Percentiles rank a stretch among this genome's conserved stretches.
Evolutionary conservation across 2,329 filamentous ascomycete species (phyloP).

Genomic region (Pyricularia sp.): DNA sequence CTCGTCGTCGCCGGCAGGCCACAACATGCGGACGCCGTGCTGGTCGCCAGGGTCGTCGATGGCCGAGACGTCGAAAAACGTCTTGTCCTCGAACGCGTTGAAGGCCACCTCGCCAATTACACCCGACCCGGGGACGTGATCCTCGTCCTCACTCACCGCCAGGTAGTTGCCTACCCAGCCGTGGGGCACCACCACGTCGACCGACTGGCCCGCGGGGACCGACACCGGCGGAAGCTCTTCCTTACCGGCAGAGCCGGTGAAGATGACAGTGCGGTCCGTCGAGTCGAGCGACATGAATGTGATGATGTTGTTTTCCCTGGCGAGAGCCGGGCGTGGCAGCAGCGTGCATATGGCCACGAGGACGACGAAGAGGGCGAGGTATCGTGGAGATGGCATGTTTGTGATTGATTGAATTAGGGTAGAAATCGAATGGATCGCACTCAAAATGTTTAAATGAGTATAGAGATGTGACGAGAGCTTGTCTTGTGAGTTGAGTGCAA

Average conservation of each 20-base stretch:
- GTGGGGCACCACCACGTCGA: slow-evolving; percentile 23
- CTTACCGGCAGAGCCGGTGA: slow-evolving; percentile 33
- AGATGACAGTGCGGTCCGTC: slow-evolving; percentile 37
- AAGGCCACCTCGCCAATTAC: slow-evolving; percentile 27
- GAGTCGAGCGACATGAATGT: slow-evolving; percentile 51
- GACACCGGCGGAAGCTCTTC: slow-evolving; percentile 25
- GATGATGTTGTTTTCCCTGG: slow-evolving; percentile 27
- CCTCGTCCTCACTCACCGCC: slow-evolving; percentile 21
- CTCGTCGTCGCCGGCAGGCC: slow-evolving; percentile 16
- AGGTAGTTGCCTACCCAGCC: slow-evolving; percentile 24
- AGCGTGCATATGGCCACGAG: neutral
- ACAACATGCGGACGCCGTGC: slow-evolving; percentile 29
- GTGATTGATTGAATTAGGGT: neutral
- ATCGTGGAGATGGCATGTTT: neutral
- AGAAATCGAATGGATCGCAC: neutral
- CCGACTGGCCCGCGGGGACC: slow-evolving; percentile 27
- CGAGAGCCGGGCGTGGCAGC: neutral
- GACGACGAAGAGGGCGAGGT: neutral
- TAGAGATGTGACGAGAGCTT: neutral
- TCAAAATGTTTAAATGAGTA: neutral
- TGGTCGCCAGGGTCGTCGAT: slow-evolving; percentile 31
- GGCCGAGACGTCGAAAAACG: slow-evolving; percentile 35
- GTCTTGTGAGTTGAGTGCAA: neutral
- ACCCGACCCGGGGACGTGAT: slow-evolving; percentile 19
- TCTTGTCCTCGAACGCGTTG: slow-evolving; percentile 23